A percentile compares a stretch with the other conserved stretches of the same genome.
Conservation (phyloP, 2,329 filamentous ascomycete genomes). For the Aschersonia sp. region DNA sequence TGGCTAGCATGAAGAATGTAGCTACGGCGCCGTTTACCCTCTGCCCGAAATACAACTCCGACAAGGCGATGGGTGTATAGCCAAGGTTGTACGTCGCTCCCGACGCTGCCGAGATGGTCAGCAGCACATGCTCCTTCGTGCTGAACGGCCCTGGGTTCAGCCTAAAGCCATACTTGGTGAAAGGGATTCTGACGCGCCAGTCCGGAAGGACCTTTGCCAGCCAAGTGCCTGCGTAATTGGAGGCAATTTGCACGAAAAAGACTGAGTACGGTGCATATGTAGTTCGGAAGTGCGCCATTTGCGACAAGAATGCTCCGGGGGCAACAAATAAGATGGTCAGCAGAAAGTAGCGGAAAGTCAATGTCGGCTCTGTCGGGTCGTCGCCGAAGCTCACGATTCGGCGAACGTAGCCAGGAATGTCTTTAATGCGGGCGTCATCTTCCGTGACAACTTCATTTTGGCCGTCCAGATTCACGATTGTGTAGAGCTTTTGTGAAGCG, state of each 20-base stretch:
- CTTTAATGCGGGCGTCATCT: slow-evolving; percentile 34
- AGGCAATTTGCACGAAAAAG: slow-evolving; percentile 47
- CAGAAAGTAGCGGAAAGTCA: slow-evolving; percentile 47
- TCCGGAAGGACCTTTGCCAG: slow-evolving; percentile 34
- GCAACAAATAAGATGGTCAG: slow-evolving; percentile 38
- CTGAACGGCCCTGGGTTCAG: slow-evolving; percentile 42
- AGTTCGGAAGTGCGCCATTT: slow-evolving; percentile 41
- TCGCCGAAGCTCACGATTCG: slow-evolving; percentile 42
- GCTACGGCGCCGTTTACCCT: slow-evolving; percentile 36
- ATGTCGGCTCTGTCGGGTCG: slow-evolving; percentile 36
- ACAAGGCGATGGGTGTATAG: slow-evolving; percentile 35
- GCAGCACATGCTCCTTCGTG: slow-evolving; percentile 42
- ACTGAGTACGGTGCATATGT: slow-evolving; percentile 44
- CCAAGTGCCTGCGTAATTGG: slow-evolving; percentile 38
- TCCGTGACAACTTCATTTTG: slow-evolving; percentile 20
- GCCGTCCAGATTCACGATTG: slow-evolving; percentile 8
- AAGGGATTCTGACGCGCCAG: slow-evolving; percentile 29
- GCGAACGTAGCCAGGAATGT: slow-evolving; percentile 35
- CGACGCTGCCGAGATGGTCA: slow-evolving; percentile 38
- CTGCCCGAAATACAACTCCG: slow-evolving; percentile 41
- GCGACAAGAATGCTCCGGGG: slow-evolving; percentile 41
- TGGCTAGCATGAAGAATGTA: slow-evolving; percentile 46
- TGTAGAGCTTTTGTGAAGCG: slow-evolving; percentile 4
- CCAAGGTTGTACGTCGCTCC: slow-evolving; percentile 37
- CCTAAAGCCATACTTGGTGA: slow-evolving; percentile 32